Percentiles rank a stretch among this genome's conserved stretches.
Evolutionary conservation across 768 basidiomycete genomes (phyloP).

Genomic region (Termitomyces sp.): DNA sequence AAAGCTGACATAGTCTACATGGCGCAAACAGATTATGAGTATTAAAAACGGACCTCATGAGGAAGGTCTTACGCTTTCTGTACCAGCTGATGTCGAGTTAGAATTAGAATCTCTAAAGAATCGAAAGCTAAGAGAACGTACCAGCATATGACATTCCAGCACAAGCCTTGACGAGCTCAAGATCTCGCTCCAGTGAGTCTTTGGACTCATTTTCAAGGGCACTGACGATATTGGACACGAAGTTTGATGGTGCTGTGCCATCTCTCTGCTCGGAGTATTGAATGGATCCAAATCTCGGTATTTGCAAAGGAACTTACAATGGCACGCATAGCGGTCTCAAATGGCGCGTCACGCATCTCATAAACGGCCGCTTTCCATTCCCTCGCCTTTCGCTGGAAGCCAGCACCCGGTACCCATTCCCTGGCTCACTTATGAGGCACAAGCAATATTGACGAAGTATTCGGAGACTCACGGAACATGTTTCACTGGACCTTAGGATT

Average conservation of each 20-base stretch:
- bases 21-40: neutral
- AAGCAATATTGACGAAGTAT: neutral
- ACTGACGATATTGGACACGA: slow-evolving; percentile 30
- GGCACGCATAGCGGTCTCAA: slow-evolving; percentile 33
- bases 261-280: slow-evolving; percentile 22
- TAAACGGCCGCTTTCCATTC: slow-evolving; percentile 46
- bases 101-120: neutral
- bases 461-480: slow-evolving; percentile 40
- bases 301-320: slow-evolving; percentile 29
- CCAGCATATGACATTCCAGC: slow-evolving; percentile 40
- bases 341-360: slow-evolving; percentile 48
- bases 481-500: slow-evolving; percentile 36
- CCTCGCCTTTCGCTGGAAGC: slow-evolving; percentile 49
- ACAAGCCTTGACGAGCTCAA: slow-evolving; percentile 33
- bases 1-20: slow-evolving; percentile 33
- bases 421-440: slow-evolving; percentile 19
- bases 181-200: slow-evolving; percentile 19
- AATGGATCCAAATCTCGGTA: neutral
- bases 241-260: slow-evolving; percentile 33
- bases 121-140: slow-evolving; percentile 12
- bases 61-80: slow-evolving; percentile 35
- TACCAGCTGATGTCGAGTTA: slow-evolving; percentile 30
- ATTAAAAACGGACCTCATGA: neutral
- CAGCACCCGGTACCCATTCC: slow-evolving; percentile 51
- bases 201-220: slow-evolving; percentile 23